phyloP scores from a whole-genome alignment of 805 yeast genomes.

The Jamesozyma piceae region DNA sequence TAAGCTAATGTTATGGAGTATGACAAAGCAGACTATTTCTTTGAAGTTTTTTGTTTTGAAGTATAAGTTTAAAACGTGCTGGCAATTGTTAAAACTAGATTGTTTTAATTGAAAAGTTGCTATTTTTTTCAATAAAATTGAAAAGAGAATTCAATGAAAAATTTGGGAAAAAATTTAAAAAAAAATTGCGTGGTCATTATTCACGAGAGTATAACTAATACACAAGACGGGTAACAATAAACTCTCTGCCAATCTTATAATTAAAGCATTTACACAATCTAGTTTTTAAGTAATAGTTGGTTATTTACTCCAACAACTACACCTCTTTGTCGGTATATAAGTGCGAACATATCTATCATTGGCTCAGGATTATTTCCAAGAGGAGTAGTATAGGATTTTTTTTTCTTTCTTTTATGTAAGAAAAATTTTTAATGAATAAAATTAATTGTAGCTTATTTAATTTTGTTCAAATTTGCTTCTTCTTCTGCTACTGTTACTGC shows the following conservation, averaged over 20 bases:
- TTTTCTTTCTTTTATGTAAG: too few species aligned
- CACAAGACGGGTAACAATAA: background rate
- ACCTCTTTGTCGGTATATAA: too few species aligned
- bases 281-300: too few species aligned
- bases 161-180: constrained; percentile 13
- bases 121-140: background rate
- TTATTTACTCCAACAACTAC: too few species aligned
- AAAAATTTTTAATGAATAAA: too few species aligned
- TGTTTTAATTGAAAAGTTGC: background rate
- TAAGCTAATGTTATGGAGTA: constrained; percentile 19
- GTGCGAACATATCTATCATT: too few species aligned
- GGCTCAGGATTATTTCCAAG: too few species aligned
- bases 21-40: constrained; percentile 30
- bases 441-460: background rate
- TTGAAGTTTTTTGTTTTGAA: constrained; percentile 13
- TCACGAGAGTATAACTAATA: background rate
- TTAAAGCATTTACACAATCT: too few species aligned
- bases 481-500: too few species aligned
- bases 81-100: background rate
- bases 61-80: background rate
- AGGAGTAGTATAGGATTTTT: too few species aligned
- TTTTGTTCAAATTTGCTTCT: background rate
- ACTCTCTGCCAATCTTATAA: too few species aligned
- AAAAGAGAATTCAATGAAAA: background rate
- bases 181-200: constrained; percentile 7